Evolutionary conservation across 345 rosid genomes (phyloP), one percentile per base, ranked within the genome.

Genomic region (thale cress (Arabidopsis thaliana)): DNA sequence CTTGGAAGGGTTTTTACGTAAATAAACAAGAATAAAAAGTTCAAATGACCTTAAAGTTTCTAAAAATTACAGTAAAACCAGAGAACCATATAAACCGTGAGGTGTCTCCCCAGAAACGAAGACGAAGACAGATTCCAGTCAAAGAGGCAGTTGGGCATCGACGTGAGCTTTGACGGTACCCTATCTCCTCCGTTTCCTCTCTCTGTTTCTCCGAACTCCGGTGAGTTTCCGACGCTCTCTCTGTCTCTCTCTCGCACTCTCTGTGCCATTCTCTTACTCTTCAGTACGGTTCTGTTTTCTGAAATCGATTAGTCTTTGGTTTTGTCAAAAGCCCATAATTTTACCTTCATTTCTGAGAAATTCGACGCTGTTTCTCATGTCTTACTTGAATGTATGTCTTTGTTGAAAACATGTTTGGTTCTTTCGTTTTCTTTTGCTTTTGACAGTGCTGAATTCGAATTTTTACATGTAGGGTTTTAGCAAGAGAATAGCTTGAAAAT

Each of bases 101-200:
- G 50, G 58, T 76, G 58, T 61, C 69, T 30, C 32, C 68, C 60
- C 73, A 59, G 64, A 60, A 50, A 44, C 38, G 65, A 52, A 61
- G 60, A 77, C 16, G 76, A 49, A 25, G 72, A 71, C 67, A 64
- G 48, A 65, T 63, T 77, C 57, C 76, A 71, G 76, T 71, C 71
- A 77, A 77, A 64, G 53, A 56, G 72, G 49, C 76, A 10, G 72
- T 63, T 63, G 6, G 20, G 60, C 42, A 46, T 48, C 30, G 72
- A 48, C 80, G 72, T 65, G n/a, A 77, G 61, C 72, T 22, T 40
- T 57, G 76, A 52, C 76, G 60, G 53, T 49, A 24, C 16, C 66
- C 40, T 40, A 12, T 49, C 56, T 23, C 24, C 9, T 7, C 11
- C 38, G 25, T 11, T 12, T 20, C 32, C 32, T 28, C 60, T 16